Evolutionary conservation across 1,284 basidiomycete genomes (phyloP).

Genomic region (Ustilago esculenta): DNA sequence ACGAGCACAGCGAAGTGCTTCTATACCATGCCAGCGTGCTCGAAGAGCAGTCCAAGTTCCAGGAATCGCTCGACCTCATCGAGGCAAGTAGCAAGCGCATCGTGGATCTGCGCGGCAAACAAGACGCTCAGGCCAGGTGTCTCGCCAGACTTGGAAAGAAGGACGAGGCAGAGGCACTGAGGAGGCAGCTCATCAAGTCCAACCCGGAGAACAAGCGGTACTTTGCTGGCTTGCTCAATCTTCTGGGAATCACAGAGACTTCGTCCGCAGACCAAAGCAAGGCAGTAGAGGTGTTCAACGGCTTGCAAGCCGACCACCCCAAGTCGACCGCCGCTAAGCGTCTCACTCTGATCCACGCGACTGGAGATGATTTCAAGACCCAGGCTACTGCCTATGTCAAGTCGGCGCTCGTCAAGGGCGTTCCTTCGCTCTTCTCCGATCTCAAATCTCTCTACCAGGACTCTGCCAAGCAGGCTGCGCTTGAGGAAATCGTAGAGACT

Average conservation of each 20-base stretch:
- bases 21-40: constrained; percentile 84
- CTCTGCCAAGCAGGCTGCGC: constrained; percentile 73
- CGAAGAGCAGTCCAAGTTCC: constrained; percentile 75
- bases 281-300: constrained; percentile 37
- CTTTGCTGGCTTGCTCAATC: constrained; percentile 78
- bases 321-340: constrained; percentile 56
- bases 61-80: constrained; percentile 68
- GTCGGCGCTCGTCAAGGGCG: constrained; percentile 80
- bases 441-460: constrained; percentile 85
- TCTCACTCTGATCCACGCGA: constrained; percentile 47
- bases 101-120: constrained; percentile 35
- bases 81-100: constrained; percentile 65
- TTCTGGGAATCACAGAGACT: constrained; percentile 74
- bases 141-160: constrained; percentile 74
- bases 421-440: constrained; percentile 94
- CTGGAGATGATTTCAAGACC: constrained; percentile 74
- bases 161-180: constrained; percentile 80
- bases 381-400: constrained; percentile 78
- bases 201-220: constrained; percentile 87
- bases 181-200: constrained; percentile 81
- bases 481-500: constrained; percentile 75
- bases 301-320: constrained; percentile 48
- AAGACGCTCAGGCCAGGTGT: constrained; percentile 38
- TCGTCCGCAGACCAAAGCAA: constrained; percentile 8
- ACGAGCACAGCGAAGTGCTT: constrained; percentile 83